phyloP scores from a whole-genome alignment of 2,329 filamentous ascomycete species.

The Diaporthe caulivora region DNA sequence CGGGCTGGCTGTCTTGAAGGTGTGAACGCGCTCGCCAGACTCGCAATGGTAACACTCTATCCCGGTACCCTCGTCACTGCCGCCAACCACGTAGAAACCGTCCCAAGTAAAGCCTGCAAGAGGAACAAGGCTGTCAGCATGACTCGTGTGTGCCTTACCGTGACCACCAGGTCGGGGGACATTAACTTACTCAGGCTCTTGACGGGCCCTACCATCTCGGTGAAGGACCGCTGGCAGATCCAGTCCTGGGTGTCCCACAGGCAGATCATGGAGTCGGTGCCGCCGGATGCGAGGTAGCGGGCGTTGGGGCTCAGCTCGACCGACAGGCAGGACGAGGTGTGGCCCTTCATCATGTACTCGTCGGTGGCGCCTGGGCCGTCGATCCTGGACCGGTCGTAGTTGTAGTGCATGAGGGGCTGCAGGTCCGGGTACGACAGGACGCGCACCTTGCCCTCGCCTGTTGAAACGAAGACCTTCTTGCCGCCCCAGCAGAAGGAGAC shows the following conservation, averaged over 20 bases:
- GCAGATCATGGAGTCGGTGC: constrained; percentile 79
- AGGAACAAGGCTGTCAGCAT: constrained; percentile 42
- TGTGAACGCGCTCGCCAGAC: constrained; percentile 79
- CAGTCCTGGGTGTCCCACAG: constrained; percentile 84
- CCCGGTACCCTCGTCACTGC: constrained; percentile 77
- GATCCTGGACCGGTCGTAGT: constrained; percentile 53
- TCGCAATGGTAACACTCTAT: constrained; percentile 80
- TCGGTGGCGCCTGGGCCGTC: constrained; percentile 47
- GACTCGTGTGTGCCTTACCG: too few species aligned
- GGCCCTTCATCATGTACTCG: constrained; percentile 76
- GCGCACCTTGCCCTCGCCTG: constrained; percentile 77
- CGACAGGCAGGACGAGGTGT: constrained; percentile 79
- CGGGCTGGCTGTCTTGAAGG: constrained; percentile 74
- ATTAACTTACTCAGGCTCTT: constrained; percentile 72
- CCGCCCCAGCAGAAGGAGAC: constrained; percentile 81
- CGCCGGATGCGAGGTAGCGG: constrained; percentile 79
- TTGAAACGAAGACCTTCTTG: constrained; percentile 77
- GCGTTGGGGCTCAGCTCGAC: constrained; percentile 79
- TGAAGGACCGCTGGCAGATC: constrained; percentile 80
- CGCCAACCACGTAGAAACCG: constrained; percentile 79
- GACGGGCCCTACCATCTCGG: constrained; percentile 77
- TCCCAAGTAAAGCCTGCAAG: constrained; percentile 79
- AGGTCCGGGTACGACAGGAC: constrained; percentile 77
- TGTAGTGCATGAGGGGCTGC: constrained; percentile 65
- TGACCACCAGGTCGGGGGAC: neutral